A percentile compares a stretch with the other conserved stretches of the same genome.
These are phyloP conservation scores for Paraleonurus japonicus DNA, from an alignment of 257 asterid genomes.

Conservation along the genomic window DNA sequence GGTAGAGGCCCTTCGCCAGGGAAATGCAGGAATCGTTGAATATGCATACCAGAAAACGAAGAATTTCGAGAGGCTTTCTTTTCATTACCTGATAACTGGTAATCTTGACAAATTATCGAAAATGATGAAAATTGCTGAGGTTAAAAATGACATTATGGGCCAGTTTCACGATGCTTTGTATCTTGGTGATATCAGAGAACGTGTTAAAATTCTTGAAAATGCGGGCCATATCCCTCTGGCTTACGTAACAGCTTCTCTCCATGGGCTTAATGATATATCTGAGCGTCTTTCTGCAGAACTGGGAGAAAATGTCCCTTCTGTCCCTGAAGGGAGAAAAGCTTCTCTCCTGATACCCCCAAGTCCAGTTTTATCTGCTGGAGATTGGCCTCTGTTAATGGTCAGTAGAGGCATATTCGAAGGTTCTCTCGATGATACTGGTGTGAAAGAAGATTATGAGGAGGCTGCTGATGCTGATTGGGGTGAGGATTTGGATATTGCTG, in stretches of 20 bases:
- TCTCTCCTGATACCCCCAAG: conserved; percentile 74
- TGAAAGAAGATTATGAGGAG: conserved; percentile 56
- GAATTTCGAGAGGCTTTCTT: conserved; percentile 88
- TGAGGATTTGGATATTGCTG: conserved; percentile 59
- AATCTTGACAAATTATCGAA: conserved; percentile 75
- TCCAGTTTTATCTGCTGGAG: conserved; percentile 71
- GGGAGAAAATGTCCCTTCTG: conserved; percentile 64
- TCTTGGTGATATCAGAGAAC: conserved; percentile 84
- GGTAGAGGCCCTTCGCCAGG: conserved; percentile 98
- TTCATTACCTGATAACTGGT: conserved; percentile 83
- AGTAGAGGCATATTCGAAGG: conserved; percentile 83
- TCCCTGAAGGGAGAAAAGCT: conserved; percentile 55
- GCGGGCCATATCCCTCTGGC: conserved; percentile 87
- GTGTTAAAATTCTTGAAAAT: conserved; percentile 75
- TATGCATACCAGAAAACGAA: conserved; percentile 90
- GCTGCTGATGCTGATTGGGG: conserved; percentile 75
- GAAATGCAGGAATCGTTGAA: conserved; percentile 95
- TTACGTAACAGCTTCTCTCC: conserved; percentile 60
- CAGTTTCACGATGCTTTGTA: conserved; percentile 90
- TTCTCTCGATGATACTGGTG: conserved; percentile 59
- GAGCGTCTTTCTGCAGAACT: conserved; percentile 64
- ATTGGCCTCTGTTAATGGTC: conserved; percentile 95
- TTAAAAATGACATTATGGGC: conserved; percentile 87
- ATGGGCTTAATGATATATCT: conserved; percentile 69
- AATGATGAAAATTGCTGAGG: conserved; percentile 96